Conservation (phyloP, 768 basidiomycete species). For the Tricholomella constricta region DNA sequence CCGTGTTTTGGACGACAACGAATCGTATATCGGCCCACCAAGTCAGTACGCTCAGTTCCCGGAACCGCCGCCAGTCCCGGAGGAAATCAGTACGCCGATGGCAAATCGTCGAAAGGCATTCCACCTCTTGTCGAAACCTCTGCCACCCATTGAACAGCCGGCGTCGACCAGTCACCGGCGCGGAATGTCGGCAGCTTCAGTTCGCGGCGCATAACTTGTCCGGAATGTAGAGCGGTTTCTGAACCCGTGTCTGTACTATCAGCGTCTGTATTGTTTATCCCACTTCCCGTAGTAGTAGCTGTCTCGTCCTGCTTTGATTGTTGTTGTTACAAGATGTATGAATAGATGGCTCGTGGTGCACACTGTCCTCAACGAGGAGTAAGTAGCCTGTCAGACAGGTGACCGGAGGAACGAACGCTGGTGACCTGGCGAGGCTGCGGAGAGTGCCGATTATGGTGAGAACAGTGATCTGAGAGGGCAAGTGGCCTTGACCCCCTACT, state of each 20-base stretch:
- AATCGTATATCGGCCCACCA: slow-evolving; percentile 63
- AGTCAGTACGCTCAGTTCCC: slow-evolving; percentile 73
- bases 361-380: neutral
- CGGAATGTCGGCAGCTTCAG: slow-evolving; percentile 53
- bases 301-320: slow-evolving; percentile 18
- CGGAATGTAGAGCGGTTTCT: slow-evolving; percentile 27
- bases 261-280: slow-evolving; percentile 23
- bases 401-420: slow-evolving; percentile 4
- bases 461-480: slow-evolving; percentile 3
- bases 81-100: slow-evolving; percentile 53
- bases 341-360: slow-evolving; percentile 13
- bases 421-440: slow-evolving; percentile 14
- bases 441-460: slow-evolving; percentile 25
- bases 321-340: slow-evolving; percentile 20
- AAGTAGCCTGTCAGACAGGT: slow-evolving; percentile 11
- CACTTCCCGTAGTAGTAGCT: slow-evolving; percentile 8
- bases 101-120: slow-evolving; percentile 68
- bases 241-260: slow-evolving; percentile 19
- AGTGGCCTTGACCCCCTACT: slow-evolving; percentile 9
- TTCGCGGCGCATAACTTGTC: slow-evolving; percentile 44
- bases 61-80: slow-evolving; percentile 55
- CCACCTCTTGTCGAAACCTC: slow-evolving; percentile 64
- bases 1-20: slow-evolving; percentile 45
- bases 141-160: slow-evolving; percentile 39
- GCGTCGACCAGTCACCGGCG: slow-evolving; percentile 46